phyloP scores from a whole-genome alignment of 495 filamentous ascomycete genomes.

The Aspergillus steynii region DNA sequence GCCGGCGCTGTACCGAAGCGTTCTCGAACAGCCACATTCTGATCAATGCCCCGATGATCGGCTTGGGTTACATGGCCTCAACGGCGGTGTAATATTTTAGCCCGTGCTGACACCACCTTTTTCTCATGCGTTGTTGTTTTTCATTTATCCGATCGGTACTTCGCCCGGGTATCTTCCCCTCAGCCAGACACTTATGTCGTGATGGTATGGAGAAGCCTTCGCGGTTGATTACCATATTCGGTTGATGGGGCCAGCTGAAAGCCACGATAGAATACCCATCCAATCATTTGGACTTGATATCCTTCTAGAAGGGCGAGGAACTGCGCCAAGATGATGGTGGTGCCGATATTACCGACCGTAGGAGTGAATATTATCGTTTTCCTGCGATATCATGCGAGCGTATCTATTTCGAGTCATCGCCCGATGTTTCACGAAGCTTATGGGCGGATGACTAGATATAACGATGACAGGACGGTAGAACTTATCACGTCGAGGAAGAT shows the following conservation, averaged over 20 bases:
- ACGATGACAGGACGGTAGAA: neutral
- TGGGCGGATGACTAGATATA: neutral
- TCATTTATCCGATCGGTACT: neutral
- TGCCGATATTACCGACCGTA: neutral
- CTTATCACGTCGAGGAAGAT: too few relatives aligned
- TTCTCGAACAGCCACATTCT: neutral
- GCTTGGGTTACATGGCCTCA: neutral
- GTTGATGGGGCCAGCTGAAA: neutral
- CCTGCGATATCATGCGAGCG: neutral
- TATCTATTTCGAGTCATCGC: neutral
- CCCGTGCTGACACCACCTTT: neutral
- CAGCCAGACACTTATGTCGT: neutral
- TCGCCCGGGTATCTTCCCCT: neutral
- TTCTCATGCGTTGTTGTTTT: neutral
- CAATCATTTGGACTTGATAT: neutral
- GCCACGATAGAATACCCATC: neutral
- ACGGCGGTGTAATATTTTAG: neutral
- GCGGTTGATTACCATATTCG: neutral
- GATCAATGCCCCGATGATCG: neutral
- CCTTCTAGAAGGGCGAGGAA: neutral
- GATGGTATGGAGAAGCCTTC: neutral
- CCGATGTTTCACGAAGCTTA: neutral
- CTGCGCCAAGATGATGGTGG: neutral
- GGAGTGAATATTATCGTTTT: neutral
- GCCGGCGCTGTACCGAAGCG: neutral